Percentiles rank a stretch among this genome's conserved stretches.
Conservation (phyloP, 805 yeast species). For the Suhomyces sp. region DNA sequence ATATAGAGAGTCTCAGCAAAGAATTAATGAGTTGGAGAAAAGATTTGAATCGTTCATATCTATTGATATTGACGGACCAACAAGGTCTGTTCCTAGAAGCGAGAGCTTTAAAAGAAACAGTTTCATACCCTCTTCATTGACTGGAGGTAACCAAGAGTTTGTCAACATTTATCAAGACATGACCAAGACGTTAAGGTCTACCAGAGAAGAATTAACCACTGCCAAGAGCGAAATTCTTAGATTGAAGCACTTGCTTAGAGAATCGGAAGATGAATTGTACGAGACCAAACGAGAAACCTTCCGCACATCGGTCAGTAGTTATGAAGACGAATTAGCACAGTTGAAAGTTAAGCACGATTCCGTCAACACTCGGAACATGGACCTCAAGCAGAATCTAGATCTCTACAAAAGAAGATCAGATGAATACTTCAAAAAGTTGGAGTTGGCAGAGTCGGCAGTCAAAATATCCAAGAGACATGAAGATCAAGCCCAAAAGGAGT, state of each 20-base stretch:
- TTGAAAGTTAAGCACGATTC: conserved; percentile 58
- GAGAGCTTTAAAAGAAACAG: conserved; percentile 32
- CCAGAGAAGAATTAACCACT: conserved; percentile 41
- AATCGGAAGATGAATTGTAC: conserved; percentile 44
- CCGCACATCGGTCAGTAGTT: conserved; percentile 34
- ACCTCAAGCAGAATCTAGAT: conserved; percentile 52
- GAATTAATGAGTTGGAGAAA: conserved; percentile 33
- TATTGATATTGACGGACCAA: conserved; percentile 6
- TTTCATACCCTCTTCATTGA: conserved; percentile 20
- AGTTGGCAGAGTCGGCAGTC: conserved; percentile 73
- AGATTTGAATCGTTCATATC: conserved; percentile 23
- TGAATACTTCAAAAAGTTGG: conserved; percentile 67
- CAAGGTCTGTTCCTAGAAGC: conserved; percentile 25
- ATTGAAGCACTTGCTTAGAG: conserved; percentile 40
- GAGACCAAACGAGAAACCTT: conserved; percentile 40
- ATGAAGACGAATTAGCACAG: conserved; percentile 42
- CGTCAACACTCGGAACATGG: conserved; percentile 51
- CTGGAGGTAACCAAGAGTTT: conserved; percentile 40
- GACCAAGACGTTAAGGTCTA: conserved; percentile 40
- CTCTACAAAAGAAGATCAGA: conserved; percentile 72
- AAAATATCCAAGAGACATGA: conserved; percentile 63
- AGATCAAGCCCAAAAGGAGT: conserved; percentile 49
- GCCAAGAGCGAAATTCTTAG: conserved; percentile 42
- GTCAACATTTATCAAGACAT: conserved; percentile 51
- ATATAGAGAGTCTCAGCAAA: conserved; percentile 32